Base-by-base conservation (phyloP, 2,329 filamentous ascomycete genomes). In the Pezicula radicicola region DNA sequence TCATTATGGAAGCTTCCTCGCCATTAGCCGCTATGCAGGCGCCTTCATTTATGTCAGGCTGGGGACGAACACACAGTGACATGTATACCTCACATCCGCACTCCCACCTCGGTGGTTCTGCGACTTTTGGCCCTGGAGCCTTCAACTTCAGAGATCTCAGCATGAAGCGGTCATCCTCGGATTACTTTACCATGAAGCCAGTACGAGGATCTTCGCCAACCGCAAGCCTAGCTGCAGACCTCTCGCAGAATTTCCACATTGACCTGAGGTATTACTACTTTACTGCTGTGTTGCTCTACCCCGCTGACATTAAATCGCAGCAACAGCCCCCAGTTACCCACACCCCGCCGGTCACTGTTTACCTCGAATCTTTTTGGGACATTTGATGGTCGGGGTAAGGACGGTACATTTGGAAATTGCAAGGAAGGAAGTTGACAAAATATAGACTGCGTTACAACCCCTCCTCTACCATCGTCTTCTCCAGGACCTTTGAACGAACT, bases 221-320 rank as follows among this genome's bases (percentile, higher is more conserved):
- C 35, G 85, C 91, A 48, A 96, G 90, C 66, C 76, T 99, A 61
- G 93, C 92, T 40, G 92, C 91, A 56, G 94, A 99, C 72, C 80
- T 97, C 63, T 97, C 92, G 53, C 91, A 96, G 68, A 99, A 97
- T 76, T 96, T 97, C 69, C 89, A 93, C 68, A 89, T 97, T 69
- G 92, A 97, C 72, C 91, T 88, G 66, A 97, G 92, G 93, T 97
- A 77, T 61, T 80, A 27, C 25, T 27, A n/a, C 19, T 33, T 16
- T 7, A 30, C 30, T 7, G 30, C 25, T 28, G 21, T 10, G 9
- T 15, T 33, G n/a, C 21, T 46, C 21, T 43, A 25, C 25, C 43
- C 58, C 45, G 30, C 54, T 37, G 15, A 45, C 27, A 37, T 50
- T 55, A n/a, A 58, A 36, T 13, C 46, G 51, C 33, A 16, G 51